phyloP scores from a whole-genome alignment of 1,139 yeast genomes.

The Debaryomyces coudertii region DNA sequence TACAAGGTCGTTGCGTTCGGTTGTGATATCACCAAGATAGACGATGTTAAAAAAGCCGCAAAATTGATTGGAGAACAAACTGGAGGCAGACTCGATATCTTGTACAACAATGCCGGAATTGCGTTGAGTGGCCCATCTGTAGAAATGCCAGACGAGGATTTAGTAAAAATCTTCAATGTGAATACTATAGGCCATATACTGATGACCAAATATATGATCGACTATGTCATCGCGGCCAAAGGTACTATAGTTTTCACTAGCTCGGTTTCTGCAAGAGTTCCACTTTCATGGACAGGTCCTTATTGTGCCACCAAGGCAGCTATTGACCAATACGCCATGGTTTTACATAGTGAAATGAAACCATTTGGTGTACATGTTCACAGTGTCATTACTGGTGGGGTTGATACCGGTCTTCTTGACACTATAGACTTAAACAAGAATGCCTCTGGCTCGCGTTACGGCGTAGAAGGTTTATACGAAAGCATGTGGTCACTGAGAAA shows the following conservation, averaged over 20 bases:
- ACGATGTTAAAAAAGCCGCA: constrained; percentile 30
- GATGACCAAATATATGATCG: constrained; percentile 37
- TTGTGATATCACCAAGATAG: constrained; percentile 35
- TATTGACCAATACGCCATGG: constrained; percentile 30
- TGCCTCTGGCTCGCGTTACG: constrained; percentile 24
- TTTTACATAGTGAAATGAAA: constrained; percentile 27
- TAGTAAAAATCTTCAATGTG: constrained; percentile 31
- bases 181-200: constrained; percentile 44
- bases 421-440: constrained; percentile 12
- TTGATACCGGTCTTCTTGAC: constrained; percentile 39
- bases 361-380: constrained; percentile 44
- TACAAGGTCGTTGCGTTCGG: constrained; percentile 35
- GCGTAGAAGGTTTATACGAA: constrained; percentile 34
- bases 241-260: constrained; percentile 43
- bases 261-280: constrained; percentile 40
- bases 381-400: constrained; percentile 45
- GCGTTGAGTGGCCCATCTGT: constrained; percentile 36
- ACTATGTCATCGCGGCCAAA: constrained; percentile 34
- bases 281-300: constrained; percentile 37
- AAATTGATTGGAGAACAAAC: constrained; percentile 26
- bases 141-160: constrained; percentile 31
- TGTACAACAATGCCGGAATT: constrained; percentile 42
- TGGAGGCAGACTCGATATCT: constrained; percentile 33
- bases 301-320: constrained; percentile 42
- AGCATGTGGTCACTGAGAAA: constrained; percentile 26